Conservation (phyloP, 768 basidiomycete species). For the Suillus weaverae region DNA sequence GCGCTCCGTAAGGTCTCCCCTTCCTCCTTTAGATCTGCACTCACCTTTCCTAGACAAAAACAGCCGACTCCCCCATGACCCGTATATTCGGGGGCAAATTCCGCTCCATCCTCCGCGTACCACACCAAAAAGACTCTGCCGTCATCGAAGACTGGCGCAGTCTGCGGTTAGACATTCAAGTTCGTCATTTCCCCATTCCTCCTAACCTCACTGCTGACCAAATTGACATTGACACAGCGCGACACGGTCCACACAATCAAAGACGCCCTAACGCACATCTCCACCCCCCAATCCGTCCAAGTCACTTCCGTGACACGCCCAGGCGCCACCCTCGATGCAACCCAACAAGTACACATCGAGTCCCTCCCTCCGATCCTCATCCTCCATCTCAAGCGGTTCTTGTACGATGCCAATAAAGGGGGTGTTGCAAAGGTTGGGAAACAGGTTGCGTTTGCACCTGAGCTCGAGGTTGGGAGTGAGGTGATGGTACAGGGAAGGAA, state of each 20-base stretch:
- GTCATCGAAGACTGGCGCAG: slow-evolving; percentile 92
- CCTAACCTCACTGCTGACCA: neutral
- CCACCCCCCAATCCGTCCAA: slow-evolving; percentile 79
- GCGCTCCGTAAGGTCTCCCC: slow-evolving; percentile 58
- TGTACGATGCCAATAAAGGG: slow-evolving; percentile 72
- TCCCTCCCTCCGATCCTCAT: slow-evolving; percentile 81
- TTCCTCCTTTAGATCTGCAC: neutral
- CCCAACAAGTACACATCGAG: slow-evolving; percentile 74
- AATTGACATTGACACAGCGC: slow-evolving; percentile 42
- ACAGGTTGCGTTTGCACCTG: slow-evolving; percentile 72
- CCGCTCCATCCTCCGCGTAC: slow-evolving; percentile 78
- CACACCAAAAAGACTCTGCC: slow-evolving; percentile 82
- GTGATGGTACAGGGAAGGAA: slow-evolving; percentile 56
- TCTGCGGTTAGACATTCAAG: slow-evolving; percentile 87
- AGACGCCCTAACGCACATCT: slow-evolving; percentile 78
- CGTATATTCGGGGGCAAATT: slow-evolving; percentile 93
- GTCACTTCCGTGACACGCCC: slow-evolving; percentile 57
- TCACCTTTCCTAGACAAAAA: slow-evolving; percentile 55
- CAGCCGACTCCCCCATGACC: slow-evolving; percentile 83
- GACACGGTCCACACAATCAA: slow-evolving; percentile 75
- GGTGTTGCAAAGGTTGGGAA: slow-evolving; percentile 89
- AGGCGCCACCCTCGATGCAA: slow-evolving; percentile 67
- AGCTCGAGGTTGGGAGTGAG: slow-evolving; percentile 74
- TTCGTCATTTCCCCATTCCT: slow-evolving; percentile 23
- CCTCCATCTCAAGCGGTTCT: slow-evolving; percentile 88